phyloP scores from a whole-genome alignment of 331 rosid species.

The Malus hybrid region DNA sequence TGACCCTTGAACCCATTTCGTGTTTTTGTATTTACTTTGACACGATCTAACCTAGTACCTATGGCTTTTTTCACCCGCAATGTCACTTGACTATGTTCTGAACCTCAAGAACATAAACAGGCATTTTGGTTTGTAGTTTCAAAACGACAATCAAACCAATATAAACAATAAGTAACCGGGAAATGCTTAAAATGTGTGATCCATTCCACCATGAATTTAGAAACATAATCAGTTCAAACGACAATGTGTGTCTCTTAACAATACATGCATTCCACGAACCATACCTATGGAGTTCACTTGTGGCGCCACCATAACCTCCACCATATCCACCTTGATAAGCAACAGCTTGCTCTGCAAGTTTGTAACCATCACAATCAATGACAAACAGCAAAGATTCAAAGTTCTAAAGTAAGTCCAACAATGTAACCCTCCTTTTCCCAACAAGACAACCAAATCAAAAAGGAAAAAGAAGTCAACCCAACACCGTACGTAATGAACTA shows the following conservation, averaged over 20 bases:
- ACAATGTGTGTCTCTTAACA: background rate
- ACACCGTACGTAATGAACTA: background rate
- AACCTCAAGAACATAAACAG: background rate
- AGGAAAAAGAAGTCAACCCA: background rate
- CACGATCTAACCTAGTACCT: background rate
- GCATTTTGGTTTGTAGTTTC: background rate
- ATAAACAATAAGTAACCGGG: background rate
- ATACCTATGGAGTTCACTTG: constrained; percentile 53
- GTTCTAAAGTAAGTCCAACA: background rate
- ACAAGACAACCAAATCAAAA: background rate
- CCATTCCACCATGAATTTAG: background rate
- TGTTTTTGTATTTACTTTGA: too few species aligned
- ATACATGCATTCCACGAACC: background rate
- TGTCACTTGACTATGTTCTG: background rate
- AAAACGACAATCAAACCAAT: background rate
- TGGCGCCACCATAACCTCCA: constrained; percentile 39
- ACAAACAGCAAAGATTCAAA: background rate
- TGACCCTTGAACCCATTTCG: too few species aligned
- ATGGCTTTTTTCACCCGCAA: background rate
- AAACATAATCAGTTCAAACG: background rate
- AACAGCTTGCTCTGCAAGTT: constrained; percentile 57
- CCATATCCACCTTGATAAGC: constrained; percentile 65
- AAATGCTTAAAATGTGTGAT: background rate
- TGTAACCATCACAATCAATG: background rate
- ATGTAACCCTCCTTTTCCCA: background rate